These are phyloP conservation scores for Corniculantispora saksenae DNA, from an alignment of 2,329 filamentous ascomycete species.

Conservation along the genomic window DNA sequence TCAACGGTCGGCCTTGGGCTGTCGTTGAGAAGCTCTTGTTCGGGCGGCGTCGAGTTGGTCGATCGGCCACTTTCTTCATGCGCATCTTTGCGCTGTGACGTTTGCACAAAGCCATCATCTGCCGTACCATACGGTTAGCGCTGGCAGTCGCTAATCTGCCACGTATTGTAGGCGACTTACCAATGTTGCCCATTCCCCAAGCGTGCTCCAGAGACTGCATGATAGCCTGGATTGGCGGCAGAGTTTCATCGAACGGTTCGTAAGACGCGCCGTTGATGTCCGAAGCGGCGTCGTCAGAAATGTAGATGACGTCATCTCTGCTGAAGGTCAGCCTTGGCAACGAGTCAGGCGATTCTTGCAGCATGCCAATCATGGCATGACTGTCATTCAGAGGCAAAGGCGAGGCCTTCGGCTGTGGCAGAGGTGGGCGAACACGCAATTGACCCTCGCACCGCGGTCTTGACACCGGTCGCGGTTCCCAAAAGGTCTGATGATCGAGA, in stretches of 20 bases:
- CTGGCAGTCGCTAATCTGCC: not conserved
- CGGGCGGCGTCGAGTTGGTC: not conserved
- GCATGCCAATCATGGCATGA: not conserved
- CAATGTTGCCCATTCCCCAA: not conserved
- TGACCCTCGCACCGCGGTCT: not conserved
- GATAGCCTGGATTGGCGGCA: constrained; percentile 4
- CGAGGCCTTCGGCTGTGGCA: not conserved
- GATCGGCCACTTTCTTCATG: not conserved
- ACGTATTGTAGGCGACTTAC: not conserved
- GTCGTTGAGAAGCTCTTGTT: not conserved
- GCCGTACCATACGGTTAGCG: not conserved
- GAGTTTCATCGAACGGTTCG: not conserved
- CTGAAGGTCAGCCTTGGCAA: constrained; percentile 2
- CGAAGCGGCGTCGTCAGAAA: constrained; percentile 9
- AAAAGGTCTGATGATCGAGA: constrained; percentile 15
- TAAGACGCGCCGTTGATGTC: constrained; percentile 1
- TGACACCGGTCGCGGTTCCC: not conserved
- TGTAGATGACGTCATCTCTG: constrained; percentile 7
- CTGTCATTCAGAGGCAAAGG: not conserved
- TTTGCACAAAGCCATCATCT: not conserved
- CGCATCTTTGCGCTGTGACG: not conserved
- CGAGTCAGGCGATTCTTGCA: not conserved
- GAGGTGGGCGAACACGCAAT: not conserved
- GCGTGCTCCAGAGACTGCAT: constrained; percentile 12
- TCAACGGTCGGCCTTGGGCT: not conserved